Conservation (phyloP, 257 asterid species). For the Oldenlandia corymbosa region DNA sequence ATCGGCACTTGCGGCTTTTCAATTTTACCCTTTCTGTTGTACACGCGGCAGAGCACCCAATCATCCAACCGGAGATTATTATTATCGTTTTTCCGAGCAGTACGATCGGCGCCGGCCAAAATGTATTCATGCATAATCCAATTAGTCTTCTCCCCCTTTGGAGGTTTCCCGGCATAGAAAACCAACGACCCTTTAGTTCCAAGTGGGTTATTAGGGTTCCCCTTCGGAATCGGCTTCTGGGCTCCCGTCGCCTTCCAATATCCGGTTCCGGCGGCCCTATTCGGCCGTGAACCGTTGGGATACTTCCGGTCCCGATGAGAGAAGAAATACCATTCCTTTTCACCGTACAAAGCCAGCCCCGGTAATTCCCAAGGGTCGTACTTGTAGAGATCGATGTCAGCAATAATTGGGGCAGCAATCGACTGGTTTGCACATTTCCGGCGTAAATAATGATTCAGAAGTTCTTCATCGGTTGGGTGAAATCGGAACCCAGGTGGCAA, state of each 20-base stretch:
- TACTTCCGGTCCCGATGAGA: constrained; percentile 68
- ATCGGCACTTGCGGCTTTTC: no score
- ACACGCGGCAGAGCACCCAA: constrained; percentile 66
- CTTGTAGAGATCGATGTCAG: constrained; percentile 75
- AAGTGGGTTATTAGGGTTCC: constrained; percentile 35
- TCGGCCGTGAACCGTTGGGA: constrained; percentile 72
- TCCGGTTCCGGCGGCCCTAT: constrained; percentile 55
- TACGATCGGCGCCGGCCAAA: constrained; percentile 57
- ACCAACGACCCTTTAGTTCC: constrained; percentile 68
- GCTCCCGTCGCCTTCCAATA: constrained; percentile 84
- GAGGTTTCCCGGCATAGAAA: constrained; percentile 70
- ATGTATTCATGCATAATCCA: constrained; percentile 82
- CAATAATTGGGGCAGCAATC: constrained; percentile 42
- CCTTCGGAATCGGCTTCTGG: constrained; percentile 64
- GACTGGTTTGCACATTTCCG: constrained; percentile 45
- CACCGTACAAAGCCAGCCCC: constrained; percentile 55
- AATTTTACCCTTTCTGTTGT: constrained; percentile 62
- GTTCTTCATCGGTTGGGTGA: constrained; percentile 40
- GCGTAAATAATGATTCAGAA: constrained; percentile 32
- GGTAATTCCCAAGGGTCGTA: constrained; percentile 76
- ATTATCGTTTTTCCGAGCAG: constrained; percentile 46
- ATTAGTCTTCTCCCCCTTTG: constrained; percentile 55
- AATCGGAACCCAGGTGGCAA: constrained; percentile 40
- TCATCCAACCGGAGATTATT: constrained; percentile 50
- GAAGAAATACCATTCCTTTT: constrained; percentile 66